Base-by-base conservation (phyloP, 2,329 filamentous ascomycete species). In the Paracoccidioides brasiliensis region DNA sequence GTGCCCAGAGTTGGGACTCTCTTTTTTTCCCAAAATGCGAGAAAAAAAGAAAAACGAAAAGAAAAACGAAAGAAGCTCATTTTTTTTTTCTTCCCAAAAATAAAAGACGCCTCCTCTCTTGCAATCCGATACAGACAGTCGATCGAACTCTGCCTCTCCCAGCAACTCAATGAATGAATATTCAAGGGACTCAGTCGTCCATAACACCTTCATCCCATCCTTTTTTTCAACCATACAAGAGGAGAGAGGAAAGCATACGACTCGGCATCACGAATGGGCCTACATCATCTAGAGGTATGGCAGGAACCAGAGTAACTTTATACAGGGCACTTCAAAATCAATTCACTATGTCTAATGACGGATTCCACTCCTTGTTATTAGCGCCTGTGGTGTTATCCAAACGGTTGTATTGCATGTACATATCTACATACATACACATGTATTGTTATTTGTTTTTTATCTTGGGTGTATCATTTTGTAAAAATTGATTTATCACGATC, bases 141-240 rank as follows among this genome's bases (percentile, higher is more conserved):
- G 68, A 41, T 73, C 71, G 54, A 64, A 70, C 52, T 70, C 70
- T 22, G 72, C 70, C n/a, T 74, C 73, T 45, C 66, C 70, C 28
- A 68, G 69, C 54, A 64, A 65, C 44, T 70, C 70, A 40, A 61
- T 70, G 50, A 66, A 69, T 56, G 64, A 65, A 15, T 70, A 69
- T 52, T 73, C 73, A 51, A 62, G 71, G 22, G 35, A 76, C 73
- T 4, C 73, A 73, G 15, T 64, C 71, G 50, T 73, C 71, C 6
- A 65, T 64, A 37, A 66, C 67, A n/a, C 68, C 68, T 57, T 74
- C 72, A 14, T 71, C 72, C 38, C 43, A 8, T 50, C 53, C 4
- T 55, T 50, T 28, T 30, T 4, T 14, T 55, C 35, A 43, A 43
- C 28, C 10, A 33, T 32, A 38, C 9, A n/a, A 5, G 5, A n/a